Evolutionary conservation across 164 flowering plant genomes (phyloP).

Genomic region (Magnolia officinalis): DNA sequence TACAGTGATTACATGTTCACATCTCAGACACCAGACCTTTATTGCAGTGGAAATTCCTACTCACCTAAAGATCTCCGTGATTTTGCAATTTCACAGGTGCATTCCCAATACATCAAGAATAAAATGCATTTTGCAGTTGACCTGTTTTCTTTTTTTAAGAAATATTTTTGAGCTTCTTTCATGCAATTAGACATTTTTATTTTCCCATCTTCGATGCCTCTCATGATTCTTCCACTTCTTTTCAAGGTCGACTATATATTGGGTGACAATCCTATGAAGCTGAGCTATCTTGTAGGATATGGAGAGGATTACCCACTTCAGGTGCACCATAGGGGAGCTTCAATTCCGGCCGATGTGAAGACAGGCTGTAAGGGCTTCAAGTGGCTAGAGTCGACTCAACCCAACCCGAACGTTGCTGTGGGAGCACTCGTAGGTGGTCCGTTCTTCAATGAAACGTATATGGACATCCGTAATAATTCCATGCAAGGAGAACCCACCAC

Average conservation of each 20-base stretch:
- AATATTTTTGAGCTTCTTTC: not conserved
- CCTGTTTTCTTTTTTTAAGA: not conserved
- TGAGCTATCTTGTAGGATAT: conserved; percentile 88
- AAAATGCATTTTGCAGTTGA: not conserved
- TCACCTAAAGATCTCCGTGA: conserved; percentile 69
- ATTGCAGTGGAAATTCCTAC: conserved; percentile 50
- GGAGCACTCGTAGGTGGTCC: conserved; percentile 97
- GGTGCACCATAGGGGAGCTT: conserved; percentile 96
- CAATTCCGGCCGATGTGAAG: conserved; percentile 68
- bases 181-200: not conserved
- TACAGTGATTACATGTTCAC: conserved; percentile 96
- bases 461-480: conserved; percentile 68
- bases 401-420: conserved; percentile 81
- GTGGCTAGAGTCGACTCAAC: conserved; percentile 56
- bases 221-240: not conserved
- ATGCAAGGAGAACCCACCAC: conserved; percentile 89
- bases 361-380: conserved; percentile 67
- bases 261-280: conserved; percentile 74
- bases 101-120: not conserved
- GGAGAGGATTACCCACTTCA: conserved; percentile 67
- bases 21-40: conserved; percentile 44
- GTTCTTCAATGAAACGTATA: conserved; percentile 60
- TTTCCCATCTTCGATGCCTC: not conserved
- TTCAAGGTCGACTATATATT: conserved; percentile 81
- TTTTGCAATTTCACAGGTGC: conserved; percentile 88